Base-by-base conservation (phyloP, 192 early-diverging fungal species). In the Umbelopsis isabellina region DNA sequence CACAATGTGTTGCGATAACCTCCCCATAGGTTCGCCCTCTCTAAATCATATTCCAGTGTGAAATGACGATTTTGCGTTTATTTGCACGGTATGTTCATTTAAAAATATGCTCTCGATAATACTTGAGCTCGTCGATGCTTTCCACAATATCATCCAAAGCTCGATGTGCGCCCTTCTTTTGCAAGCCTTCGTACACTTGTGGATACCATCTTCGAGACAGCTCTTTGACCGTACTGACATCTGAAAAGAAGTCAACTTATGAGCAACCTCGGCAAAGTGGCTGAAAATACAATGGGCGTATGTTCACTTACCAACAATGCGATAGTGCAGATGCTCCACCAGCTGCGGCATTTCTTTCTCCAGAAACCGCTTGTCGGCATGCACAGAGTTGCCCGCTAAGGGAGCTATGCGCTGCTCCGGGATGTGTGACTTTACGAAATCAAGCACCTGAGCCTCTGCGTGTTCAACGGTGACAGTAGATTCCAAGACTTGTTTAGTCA, bases 151-250 rank as follows among this genome's bases (percentile, higher is more conserved):
- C 97, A 66, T 95, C 97, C 69, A 97, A 70, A 1, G 97, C 95
- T 46, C 95, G 77, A 77, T 95, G 94, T 0, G 77, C 51, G 50
- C 80, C 75, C 72, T 98, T 97, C 13, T 71, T 72, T 1, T 55
- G 51, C 46, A 88, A 78, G 15, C 86, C 80, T 1, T 78, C 67
- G 7, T 85, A 86, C 4, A 70, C 45, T 1, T 53, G 49, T 46
- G 74, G 78, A 67, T 87, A 88, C 96, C 96, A 99, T 46, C 96
- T 77, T 23, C 85, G 79, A 1, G 87, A 80, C 46, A 98, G 79
- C 75, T 99, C 97, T 74, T 97, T 97, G 49, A 99, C 72, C 1
- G 93, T 95, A 73, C 90, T 91, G 10, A 99, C 97, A 74, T 99
- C 97, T 66, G 85, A 70, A 45, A 85, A 79, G 15, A 18, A 67